A percentile compares a stretch with the other conserved stretches of the same genome.
Evolutionary conservation across 192 early-diverging fungal genomes (phyloP).

Genomic region (Martensiomyces pterosporus): DNA sequence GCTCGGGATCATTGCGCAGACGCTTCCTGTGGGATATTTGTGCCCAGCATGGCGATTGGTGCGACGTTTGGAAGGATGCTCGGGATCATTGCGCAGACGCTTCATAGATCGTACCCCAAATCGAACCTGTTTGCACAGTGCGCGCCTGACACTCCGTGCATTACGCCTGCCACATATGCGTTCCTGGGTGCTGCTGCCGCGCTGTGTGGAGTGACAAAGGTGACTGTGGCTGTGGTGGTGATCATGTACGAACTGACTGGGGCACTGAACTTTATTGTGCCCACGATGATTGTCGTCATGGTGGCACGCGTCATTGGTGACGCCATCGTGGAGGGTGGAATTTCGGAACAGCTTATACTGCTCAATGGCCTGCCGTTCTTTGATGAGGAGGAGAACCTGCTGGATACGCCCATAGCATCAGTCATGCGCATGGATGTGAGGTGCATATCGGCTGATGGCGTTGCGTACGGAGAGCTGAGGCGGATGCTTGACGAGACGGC

Average conservation of each 20-base stretch:
- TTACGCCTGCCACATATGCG: conserved; percentile 94
- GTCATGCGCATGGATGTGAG: conserved; percentile 2
- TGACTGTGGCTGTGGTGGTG: conserved; percentile 85
- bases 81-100: conserved; percentile 73
- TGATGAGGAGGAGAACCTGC: conserved; percentile 67
- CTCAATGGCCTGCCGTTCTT: conserved; percentile 75
- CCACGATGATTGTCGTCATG: conserved; percentile 74
- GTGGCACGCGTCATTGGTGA: conserved; percentile 73
- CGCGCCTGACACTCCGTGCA: conserved; percentile 72
- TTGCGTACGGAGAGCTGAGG: conserved; percentile 26
- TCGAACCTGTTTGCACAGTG: conserved; percentile 73
- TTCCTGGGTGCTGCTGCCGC: conserved; percentile 90
- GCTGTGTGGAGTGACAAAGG: conserved; percentile 79
- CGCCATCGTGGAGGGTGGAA: conserved; percentile 67
- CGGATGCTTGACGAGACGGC: conserved; percentile 51
- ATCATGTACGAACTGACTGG: conserved; percentile 99
- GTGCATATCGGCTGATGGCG: not conserved
- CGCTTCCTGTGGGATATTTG: too few relatives aligned
- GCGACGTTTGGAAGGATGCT: conserved; percentile 86
- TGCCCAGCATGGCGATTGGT: conserved; percentile 94
- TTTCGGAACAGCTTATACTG: conserved; percentile 73
- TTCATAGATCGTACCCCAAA: conserved; percentile 61
- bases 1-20: conserved; percentile 77
- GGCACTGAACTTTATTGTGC: conserved; percentile 83
- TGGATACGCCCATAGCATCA: conserved; percentile 42